Evolutionary conservation across 352 stramenopile species (phyloP).

Genomic region (Nothophytophthora sp.): DNA sequence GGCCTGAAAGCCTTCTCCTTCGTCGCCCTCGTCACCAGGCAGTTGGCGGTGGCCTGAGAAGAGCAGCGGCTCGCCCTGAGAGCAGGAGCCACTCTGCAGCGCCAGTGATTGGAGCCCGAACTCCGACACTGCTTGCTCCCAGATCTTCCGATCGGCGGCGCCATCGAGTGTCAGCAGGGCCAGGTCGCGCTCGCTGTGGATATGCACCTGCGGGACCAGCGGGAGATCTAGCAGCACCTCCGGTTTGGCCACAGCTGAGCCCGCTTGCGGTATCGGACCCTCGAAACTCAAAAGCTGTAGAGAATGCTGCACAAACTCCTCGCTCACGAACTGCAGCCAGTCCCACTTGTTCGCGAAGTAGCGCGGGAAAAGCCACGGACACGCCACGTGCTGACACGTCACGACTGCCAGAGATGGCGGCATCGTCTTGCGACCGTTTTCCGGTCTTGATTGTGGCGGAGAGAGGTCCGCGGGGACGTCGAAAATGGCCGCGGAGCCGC

Average conservation of each 20-base stretch:
- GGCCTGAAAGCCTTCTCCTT: conserved; percentile 16
- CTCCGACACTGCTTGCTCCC: conserved; percentile 22
- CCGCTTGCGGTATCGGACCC: conserved; percentile 15
- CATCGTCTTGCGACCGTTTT: too few relatives aligned
- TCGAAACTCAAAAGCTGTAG: conserved; percentile 49
- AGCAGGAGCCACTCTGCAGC: conserved; percentile 20
- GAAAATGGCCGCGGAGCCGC: conserved; percentile 73
- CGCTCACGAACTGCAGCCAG: conserved; percentile 83
- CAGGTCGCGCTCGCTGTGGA: conserved; percentile 57
- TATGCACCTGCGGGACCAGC: conserved; percentile 47
- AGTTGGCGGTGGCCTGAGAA: conserved; percentile 51
- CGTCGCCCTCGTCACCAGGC: conserved; percentile 2
- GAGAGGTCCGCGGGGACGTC: too few relatives aligned
- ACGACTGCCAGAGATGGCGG: conserved; percentile 37
- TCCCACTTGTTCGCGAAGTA: conserved; percentile 82
- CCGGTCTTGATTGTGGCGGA: too few relatives aligned
- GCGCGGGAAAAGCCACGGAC: conserved; percentile 74
- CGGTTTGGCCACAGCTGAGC: conserved; percentile 9
- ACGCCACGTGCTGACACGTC: conserved; percentile 83
- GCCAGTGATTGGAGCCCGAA: conserved; percentile 40
- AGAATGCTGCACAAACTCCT: conserved; percentile 72
- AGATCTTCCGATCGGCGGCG: conserved; percentile 15
- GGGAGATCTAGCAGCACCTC: conserved; percentile 59
- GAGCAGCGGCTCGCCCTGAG: conserved; percentile 40
- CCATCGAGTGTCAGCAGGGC: conserved; percentile 60